Percentiles rank a stretch among this genome's conserved stretches.
Conservation (phyloP, 2,329 filamentous ascomycete genomes). For the Penicillium sp. region DNA sequence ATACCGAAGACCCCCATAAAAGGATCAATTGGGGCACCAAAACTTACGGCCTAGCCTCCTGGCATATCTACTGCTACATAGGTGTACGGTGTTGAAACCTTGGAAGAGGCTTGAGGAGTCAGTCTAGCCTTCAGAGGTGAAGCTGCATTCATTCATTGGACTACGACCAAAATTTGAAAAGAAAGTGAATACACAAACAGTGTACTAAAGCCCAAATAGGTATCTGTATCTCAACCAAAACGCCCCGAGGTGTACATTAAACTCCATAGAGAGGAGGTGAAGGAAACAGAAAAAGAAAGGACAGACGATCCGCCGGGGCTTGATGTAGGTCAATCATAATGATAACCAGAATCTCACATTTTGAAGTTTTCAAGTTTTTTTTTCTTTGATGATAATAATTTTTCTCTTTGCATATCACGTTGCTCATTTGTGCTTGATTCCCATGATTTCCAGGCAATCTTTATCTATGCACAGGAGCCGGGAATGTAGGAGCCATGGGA, state of each 20-base stretch:
- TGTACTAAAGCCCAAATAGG: constrained; percentile 19
- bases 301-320: constrained; percentile 10
- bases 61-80: too few species aligned
- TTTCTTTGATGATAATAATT: constrained; percentile 1
- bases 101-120: too few species aligned
- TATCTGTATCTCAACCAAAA: constrained; percentile 22
- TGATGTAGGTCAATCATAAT: constrained; percentile 2
- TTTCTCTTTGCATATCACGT: background rate
- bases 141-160: constrained; percentile 8
- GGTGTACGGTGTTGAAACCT: too few species aligned
- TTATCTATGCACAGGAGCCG: constrained; percentile 26
- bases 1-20: too few species aligned
- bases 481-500: constrained; percentile 48
- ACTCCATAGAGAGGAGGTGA: constrained; percentile 7
- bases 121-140: background rate
- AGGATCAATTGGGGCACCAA: too few species aligned
- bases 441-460: background rate
- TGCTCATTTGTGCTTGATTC: background rate
- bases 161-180: constrained; percentile 9
- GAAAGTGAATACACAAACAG: constrained; percentile 6
- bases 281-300: constrained; percentile 11
- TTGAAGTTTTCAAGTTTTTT: constrained; percentile 8
- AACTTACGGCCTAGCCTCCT: too few species aligned
- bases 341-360: background rate
- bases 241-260: constrained; percentile 15